phyloP scores from a whole-genome alignment of 2,329 filamentous ascomycete species.

The Cladobotryum mycophilum region DNA sequence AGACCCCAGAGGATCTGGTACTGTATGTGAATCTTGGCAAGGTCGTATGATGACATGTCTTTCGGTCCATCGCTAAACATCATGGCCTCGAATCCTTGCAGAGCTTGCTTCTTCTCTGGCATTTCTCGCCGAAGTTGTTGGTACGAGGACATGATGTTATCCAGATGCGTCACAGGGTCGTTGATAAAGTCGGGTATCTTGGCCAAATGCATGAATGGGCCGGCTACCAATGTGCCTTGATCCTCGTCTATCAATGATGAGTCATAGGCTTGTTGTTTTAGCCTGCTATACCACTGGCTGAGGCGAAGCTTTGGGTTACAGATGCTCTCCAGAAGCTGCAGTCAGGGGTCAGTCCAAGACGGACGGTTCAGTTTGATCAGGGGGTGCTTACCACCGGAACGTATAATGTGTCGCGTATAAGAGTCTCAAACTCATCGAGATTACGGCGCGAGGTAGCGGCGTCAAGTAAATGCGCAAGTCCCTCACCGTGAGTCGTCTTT shows the following conservation, averaged over 20 bases:
- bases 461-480: slow-evolving; percentile 26
- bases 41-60: background rate
- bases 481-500: slow-evolving; percentile 25
- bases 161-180: slow-evolving; percentile 14
- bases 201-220: slow-evolving; percentile 12
- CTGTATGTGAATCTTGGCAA: slow-evolving; percentile 5
- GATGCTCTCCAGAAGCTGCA: slow-evolving; percentile 28
- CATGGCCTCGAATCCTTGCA: background rate
- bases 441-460: slow-evolving; percentile 19
- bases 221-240: slow-evolving; percentile 3
- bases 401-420: slow-evolving; percentile 25
- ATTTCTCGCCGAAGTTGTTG: slow-evolving; percentile 15
- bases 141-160: slow-evolving; percentile 15
- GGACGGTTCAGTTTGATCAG: too few species aligned
- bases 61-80: background rate
- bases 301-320: slow-evolving; percentile 21
- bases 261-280: slow-evolving; percentile 1
- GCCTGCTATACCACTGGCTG: slow-evolving; percentile 16
- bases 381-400: slow-evolving; percentile 25
- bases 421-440: slow-evolving; percentile 21
- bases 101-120: slow-evolving; percentile 4
- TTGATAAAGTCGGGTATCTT: slow-evolving; percentile 16
- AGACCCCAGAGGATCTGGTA: slow-evolving; percentile 4
- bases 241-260: slow-evolving; percentile 1
- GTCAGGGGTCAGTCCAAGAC: background rate